These are phyloP conservation scores for Coprinopsis sp. DNA, from an alignment of 768 basidiomycete genomes.

Conservation along the genomic window DNA sequence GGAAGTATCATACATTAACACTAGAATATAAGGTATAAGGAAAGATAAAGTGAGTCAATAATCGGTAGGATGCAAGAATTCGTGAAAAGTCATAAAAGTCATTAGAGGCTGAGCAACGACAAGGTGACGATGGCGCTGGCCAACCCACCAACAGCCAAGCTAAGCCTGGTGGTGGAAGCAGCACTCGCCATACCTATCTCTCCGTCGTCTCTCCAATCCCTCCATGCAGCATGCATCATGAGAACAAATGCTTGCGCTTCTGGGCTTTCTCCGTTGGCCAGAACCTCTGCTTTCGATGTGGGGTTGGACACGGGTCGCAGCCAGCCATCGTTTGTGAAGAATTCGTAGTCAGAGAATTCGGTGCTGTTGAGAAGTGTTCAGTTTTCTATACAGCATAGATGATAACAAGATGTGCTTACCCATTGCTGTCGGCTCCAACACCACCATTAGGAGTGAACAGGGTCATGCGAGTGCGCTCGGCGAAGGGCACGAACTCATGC, in stretches of 20 bases:
- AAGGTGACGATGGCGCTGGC: too few species aligned
- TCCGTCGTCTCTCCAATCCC: slow-evolving; percentile 64
- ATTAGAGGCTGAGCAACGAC: too few species aligned
- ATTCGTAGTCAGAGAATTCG: slow-evolving; percentile 24
- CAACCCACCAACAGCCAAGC: too few species aligned
- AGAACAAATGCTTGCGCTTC: slow-evolving; percentile 81
- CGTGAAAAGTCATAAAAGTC: too few species aligned
- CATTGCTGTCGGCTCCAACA: neutral
- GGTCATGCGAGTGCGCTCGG: slow-evolving; percentile 50
- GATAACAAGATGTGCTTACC: slow-evolving; percentile 9
- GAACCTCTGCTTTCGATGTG: slow-evolving; percentile 33
- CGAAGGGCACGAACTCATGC: slow-evolving; percentile 47
- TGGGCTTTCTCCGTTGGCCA: slow-evolving; percentile 53
- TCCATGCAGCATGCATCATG: slow-evolving; percentile 68
- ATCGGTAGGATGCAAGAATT: too few species aligned
- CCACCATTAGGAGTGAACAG: slow-evolving; percentile 23
- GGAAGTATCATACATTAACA: too few species aligned
- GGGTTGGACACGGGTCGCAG: slow-evolving; percentile 76
- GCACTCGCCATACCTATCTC: slow-evolving; percentile 42
- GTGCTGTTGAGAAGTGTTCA: neutral
- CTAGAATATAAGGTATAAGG: too few species aligned
- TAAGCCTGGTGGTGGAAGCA: too few species aligned
- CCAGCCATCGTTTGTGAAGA: slow-evolving; percentile 61
- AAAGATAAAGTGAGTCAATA: too few species aligned
- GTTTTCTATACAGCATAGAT: slow-evolving; percentile 3